A percentile compares a stretch with the other conserved stretches of the same genome.
Conservation (phyloP, 2,329 filamentous ascomycete genomes). For the Aspergillus aculeatus region DNA sequence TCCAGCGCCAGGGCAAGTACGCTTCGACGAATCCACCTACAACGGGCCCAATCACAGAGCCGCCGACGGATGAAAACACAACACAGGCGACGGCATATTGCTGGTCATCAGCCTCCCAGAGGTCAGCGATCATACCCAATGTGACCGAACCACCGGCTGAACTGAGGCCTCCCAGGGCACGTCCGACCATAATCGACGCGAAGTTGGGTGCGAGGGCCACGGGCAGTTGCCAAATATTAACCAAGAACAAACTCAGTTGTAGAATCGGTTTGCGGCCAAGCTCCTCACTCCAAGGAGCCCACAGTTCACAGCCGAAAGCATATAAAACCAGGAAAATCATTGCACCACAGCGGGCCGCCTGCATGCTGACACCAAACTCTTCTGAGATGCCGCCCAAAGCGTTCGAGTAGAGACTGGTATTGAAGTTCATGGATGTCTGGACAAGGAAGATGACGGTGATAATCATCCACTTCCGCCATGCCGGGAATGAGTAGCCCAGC, state of each 20-base stretch:
- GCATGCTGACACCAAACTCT: slow-evolving; percentile 66
- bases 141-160: slow-evolving; percentile 73
- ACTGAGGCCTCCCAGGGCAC: slow-evolving; percentile 67
- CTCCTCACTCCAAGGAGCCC: slow-evolving; percentile 86
- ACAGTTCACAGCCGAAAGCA: slow-evolving; percentile 82
- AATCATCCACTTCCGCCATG: slow-evolving; percentile 69
- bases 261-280: slow-evolving; percentile 74
- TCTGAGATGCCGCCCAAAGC: slow-evolving; percentile 63
- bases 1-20: slow-evolving; percentile 69
- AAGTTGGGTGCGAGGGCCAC: slow-evolving; percentile 74
- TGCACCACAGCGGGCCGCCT: slow-evolving; percentile 70
- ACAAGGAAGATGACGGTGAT: slow-evolving; percentile 71
- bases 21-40: slow-evolving; percentile 74
- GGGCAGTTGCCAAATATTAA: slow-evolving; percentile 74
- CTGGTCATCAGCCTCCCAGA: slow-evolving; percentile 69
- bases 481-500: slow-evolving; percentile 62
- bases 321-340: slow-evolving; percentile 78
- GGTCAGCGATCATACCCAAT: slow-evolving; percentile 71
- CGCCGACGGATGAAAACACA: slow-evolving; percentile 76
- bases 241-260: slow-evolving; percentile 69
- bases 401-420: slow-evolving; percentile 72
- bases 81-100: slow-evolving; percentile 75
- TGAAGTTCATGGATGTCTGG: slow-evolving; percentile 77
- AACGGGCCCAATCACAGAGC: slow-evolving; percentile 73
- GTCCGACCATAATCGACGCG: slow-evolving; percentile 66